phyloP scores from a whole-genome alignment of 2,329 filamentous ascomycete species.

The Magnaporthiopsis incrustans region DNA sequence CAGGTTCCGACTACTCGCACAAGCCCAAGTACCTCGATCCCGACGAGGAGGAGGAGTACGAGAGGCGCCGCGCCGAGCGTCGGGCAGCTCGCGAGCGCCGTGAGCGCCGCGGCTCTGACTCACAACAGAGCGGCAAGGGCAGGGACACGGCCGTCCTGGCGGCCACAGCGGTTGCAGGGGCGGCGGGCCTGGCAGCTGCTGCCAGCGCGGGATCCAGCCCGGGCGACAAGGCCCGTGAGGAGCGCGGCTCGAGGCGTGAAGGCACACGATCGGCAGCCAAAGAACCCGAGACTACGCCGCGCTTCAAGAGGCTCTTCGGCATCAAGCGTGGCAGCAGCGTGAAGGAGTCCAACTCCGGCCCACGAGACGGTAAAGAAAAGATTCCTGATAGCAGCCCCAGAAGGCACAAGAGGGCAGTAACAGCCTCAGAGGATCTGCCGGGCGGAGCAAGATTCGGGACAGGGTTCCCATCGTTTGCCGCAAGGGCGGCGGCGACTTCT shows the following conservation, averaged over 20 bases:
- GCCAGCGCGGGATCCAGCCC: slow-evolving; percentile 6
- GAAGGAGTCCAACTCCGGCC: slow-evolving; percentile 21
- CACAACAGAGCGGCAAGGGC: neutral
- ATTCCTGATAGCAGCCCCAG: slow-evolving; percentile 4
- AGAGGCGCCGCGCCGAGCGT: slow-evolving; percentile 40
- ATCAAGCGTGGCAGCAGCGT: slow-evolving; percentile 20
- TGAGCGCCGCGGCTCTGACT: slow-evolving; percentile 19
- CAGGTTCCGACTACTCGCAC: slow-evolving; percentile 25
- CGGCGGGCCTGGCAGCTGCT: neutral
- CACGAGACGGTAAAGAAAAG: slow-evolving; percentile 23
- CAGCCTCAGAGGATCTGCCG: neutral
- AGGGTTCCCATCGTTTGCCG: neutral
- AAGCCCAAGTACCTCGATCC: slow-evolving; percentile 33
- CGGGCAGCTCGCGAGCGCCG: slow-evolving; percentile 25
- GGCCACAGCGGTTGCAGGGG: neutral
- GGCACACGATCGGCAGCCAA: slow-evolving; percentile 1
- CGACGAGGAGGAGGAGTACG: slow-evolving; percentile 42
- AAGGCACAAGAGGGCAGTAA: neutral
- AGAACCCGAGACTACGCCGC: neutral
- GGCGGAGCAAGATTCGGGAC: too few relatives aligned
- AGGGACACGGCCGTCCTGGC: neutral
- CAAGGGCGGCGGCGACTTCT: neutral
- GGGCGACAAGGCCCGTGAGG: slow-evolving; percentile 1
- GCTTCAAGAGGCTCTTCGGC: slow-evolving; percentile 13
- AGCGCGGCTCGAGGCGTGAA: neutral